Evolutionary conservation across 306 rosid genomes (phyloP), one percentile per base, ranked within the genome.

Genomic region (Malus sieversii): DNA sequence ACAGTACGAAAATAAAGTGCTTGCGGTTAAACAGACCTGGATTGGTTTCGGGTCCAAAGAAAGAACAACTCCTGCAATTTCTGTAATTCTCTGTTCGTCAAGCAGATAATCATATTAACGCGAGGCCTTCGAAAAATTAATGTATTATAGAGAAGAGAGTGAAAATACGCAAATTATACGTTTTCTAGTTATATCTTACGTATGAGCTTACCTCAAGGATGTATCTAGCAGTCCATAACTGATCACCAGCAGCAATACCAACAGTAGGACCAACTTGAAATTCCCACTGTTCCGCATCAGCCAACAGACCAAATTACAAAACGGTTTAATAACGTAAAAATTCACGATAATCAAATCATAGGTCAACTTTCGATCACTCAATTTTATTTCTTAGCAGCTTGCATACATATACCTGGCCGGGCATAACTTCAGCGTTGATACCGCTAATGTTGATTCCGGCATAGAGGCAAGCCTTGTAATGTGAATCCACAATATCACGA

Each of bases 21-120:
- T 12, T 22, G 15, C 15, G 64, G 13, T 22, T 40, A 10, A 55
- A 73, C 78, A 69, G 6, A 87, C 90, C 88, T 27, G 58, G 76
- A 87, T 62, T 69, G 91, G 91, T 44, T 87, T 87, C n/a, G 91
- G 91, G 74, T 87, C 91, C 75, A 87, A 78, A 4, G 91, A 68
- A 45, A 87, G 80, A 40, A 77, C 82, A 2, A 85, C 85, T 62
- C 85, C 91, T 4, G 88, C 91, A 11, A 83, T 74, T 73, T 87
- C 91, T 20, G 91, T 71, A 62, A 87, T 85, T 69, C 88, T 82
- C 91, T 87, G 82, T 59, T 64, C 19, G 33, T 29, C 38, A 40
- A 35, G 64, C 44, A 55, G 23, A 75, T 75, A 75, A 19, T 32
- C 1, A 4, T 33, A 30, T 22, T 66, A n/a, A 48, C 27, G 20